Conservation (phyloP, 331 rosid species). For the Rhamnella rubrinervis region DNA sequence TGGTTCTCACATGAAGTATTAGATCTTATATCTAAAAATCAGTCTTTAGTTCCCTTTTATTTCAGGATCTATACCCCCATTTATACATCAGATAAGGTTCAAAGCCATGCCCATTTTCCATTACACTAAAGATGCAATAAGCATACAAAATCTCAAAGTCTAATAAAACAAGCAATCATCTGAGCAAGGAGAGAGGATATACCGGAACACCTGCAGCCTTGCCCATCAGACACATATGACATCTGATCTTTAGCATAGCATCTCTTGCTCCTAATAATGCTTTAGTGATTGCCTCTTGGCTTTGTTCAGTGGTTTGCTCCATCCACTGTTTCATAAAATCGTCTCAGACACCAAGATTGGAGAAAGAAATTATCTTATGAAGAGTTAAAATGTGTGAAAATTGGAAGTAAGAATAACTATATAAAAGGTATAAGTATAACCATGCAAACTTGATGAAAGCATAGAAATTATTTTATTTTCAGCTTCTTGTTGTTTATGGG, state of each 20-base stretch:
- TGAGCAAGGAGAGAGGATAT: conserved; percentile 30
- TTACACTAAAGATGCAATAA: too few relatives aligned
- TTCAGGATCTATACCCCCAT: too few relatives aligned
- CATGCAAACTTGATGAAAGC: not conserved
- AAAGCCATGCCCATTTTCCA: too few relatives aligned
- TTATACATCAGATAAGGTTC: too few relatives aligned
- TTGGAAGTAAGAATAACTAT: not conserved
- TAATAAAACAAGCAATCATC: conserved; percentile 8
- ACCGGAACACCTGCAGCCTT: conserved; percentile 96
- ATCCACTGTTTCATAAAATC: conserved; percentile 66
- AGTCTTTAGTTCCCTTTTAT: too few relatives aligned
- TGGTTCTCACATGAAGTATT: too few relatives aligned
- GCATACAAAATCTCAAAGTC: too few relatives aligned
- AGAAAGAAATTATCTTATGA: not conserved
- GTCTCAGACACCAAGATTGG: conserved; percentile 28
- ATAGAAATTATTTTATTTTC: not conserved
- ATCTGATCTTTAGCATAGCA: conserved; percentile 74
- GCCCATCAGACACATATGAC: conserved; percentile 82
- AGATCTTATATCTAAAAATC: too few relatives aligned
- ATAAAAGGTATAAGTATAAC: not conserved
- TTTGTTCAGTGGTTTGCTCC: conserved; percentile 63
- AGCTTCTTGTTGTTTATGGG: not conserved
- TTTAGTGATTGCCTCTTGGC: conserved; percentile 50
- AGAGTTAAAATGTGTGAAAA: not conserved
- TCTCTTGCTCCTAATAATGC: conserved; percentile 81